These are phyloP conservation scores for Penicillium angulare DNA, from an alignment of 495 filamentous ascomycete species.

Conservation along the genomic window DNA sequence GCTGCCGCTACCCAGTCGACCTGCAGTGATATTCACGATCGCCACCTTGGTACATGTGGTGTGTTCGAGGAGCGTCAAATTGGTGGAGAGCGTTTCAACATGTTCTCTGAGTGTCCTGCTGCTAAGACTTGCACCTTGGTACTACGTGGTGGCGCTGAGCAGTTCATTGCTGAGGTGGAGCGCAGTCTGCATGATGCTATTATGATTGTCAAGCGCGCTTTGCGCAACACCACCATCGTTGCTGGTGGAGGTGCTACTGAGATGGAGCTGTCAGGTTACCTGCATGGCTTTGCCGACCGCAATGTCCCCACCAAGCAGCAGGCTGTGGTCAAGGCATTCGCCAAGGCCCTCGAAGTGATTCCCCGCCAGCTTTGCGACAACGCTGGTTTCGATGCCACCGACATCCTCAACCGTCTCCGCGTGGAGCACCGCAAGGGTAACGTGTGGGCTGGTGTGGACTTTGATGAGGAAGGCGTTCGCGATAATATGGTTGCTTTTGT, in stretches of 20 bases:
- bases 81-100: constrained; percentile 94
- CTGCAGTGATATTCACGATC: constrained; percentile 88
- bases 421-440: constrained; percentile 92
- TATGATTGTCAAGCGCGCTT: constrained; percentile 98
- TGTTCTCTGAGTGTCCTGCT: constrained; percentile 92
- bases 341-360: constrained; percentile 95
- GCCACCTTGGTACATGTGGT: constrained; percentile 90
- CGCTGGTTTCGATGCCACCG: constrained; percentile 95
- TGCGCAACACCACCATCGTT: constrained; percentile 90
- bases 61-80: constrained; percentile 94
- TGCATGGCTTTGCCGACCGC: constrained; percentile 87
- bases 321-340: constrained; percentile 94
- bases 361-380: constrained; percentile 97
- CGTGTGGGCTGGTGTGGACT: constrained; percentile 94
- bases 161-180: constrained; percentile 98
- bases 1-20: constrained; percentile 92
- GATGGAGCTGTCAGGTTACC: constrained; percentile 93
- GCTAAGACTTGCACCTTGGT: constrained; percentile 97
- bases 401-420: constrained; percentile 90
- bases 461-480: constrained; percentile 82
- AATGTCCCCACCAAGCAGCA: constrained; percentile 95
- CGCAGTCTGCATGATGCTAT: constrained; percentile 96
- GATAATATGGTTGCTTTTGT: constrained; percentile 94
- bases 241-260: constrained; percentile 93
- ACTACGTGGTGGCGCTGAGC: constrained; percentile 92